phyloP scores from a whole-genome alignment of 371 early-diverging fungal species.

The Dichotomocladium elegans region DNA sequence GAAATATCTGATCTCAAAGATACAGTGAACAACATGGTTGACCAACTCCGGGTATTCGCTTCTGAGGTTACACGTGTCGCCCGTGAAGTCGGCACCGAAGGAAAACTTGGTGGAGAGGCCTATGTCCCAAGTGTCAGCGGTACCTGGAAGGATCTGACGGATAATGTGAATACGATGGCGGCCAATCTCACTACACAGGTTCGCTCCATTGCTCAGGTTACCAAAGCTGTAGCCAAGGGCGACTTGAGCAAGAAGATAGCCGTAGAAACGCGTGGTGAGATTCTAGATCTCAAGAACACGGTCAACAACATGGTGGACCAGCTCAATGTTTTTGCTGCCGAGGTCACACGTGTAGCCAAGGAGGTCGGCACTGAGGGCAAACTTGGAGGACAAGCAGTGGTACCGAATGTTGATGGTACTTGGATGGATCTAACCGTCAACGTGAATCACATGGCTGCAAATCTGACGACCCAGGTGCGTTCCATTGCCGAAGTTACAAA shows the following conservation, averaged over 20 bases:
- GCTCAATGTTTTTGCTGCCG: conserved; percentile 22
- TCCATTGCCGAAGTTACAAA: conserved; percentile 21
- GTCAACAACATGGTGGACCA: conserved; percentile 63
- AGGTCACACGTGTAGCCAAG: background rate
- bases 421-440: background rate
- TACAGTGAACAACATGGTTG: conserved; percentile 35
- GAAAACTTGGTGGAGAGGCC: conserved; percentile 43
- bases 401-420: background rate
- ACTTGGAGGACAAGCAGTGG: background rate
- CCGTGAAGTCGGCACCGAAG: conserved; percentile 51
- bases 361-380: background rate
- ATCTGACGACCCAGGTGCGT: background rate
- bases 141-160: conserved; percentile 60
- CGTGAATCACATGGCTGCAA: background rate
- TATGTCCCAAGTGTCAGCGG: conserved; percentile 49
- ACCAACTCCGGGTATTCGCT: conserved; percentile 51
- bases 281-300: conserved; percentile 59
- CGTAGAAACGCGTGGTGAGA: conserved; percentile 58
- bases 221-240: conserved; percentile 47
- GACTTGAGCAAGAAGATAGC: conserved; percentile 56
- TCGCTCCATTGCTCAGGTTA: conserved; percentile 47
- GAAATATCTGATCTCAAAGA: conserved; percentile 45
- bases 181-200: conserved; percentile 13
- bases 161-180: conserved; percentile 42
- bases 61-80: conserved; percentile 54